These are phyloP conservation scores for Fusarium sp. DNA, from an alignment of 2,329 filamentous ascomycete species.

Conservation along the genomic window DNA sequence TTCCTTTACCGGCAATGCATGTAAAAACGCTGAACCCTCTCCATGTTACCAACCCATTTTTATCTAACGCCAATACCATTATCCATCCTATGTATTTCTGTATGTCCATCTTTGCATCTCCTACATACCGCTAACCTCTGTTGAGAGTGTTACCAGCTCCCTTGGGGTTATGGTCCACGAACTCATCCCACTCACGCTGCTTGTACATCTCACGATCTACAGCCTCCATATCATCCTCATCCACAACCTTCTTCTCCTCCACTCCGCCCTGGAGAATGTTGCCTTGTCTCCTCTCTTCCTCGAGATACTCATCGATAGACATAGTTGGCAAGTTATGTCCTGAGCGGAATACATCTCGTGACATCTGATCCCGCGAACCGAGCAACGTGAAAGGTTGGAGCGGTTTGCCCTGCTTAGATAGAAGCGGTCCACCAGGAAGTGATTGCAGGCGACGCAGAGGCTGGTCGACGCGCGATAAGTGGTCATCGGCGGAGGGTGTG, in stretches of 20 bases:
- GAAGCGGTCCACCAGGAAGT: constrained; percentile 73
- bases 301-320: constrained; percentile 97
- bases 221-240: constrained; percentile 92
- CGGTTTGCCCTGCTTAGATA: constrained; percentile 84
- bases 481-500: constrained; percentile 60
- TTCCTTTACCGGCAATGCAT: constrained; percentile 22
- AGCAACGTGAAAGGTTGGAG: constrained; percentile 91
- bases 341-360: constrained; percentile 84
- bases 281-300: constrained; percentile 85
- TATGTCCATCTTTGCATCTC: background rate
- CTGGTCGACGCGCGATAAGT: constrained; percentile 78
- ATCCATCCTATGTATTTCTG: constrained; percentile 4
- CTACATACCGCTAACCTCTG: constrained; percentile 63
- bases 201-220: constrained; percentile 93
- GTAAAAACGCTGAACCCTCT: constrained; percentile 16
- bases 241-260: constrained; percentile 77
- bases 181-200: constrained; percentile 95
- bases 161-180: constrained; percentile 86
- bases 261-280: constrained; percentile 93
- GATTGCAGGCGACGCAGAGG: constrained; percentile 65
- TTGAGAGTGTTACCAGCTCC: constrained; percentile 87
- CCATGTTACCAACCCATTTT: constrained; percentile 8
- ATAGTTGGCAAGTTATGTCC: constrained; percentile 97
- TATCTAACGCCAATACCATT: constrained; percentile 29
- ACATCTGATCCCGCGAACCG: constrained; percentile 78